Percentiles rank a stretch among this genome's conserved stretches.
These are phyloP conservation scores for Sugiyamaella qingdaonensis DNA, from an alignment of 805 yeast genomes.

Conservation along the genomic window DNA sequence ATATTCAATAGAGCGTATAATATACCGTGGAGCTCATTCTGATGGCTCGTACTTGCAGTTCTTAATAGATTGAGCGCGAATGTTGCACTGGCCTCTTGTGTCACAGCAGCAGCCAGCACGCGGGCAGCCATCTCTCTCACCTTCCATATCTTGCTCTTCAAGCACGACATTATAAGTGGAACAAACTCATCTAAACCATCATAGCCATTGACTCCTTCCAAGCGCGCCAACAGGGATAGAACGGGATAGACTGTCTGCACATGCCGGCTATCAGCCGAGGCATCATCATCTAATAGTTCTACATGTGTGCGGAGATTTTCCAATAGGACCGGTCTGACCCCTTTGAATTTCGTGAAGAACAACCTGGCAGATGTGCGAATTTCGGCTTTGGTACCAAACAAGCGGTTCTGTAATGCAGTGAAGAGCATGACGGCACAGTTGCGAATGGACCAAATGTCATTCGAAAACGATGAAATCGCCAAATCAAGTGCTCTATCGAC, in stretches of 20 bases:
- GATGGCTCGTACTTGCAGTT: slow-evolving; percentile 25
- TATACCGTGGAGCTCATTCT: slow-evolving; percentile 57
- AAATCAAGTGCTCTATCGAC: slow-evolving; percentile 56
- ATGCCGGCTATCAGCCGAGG: slow-evolving; percentile 26
- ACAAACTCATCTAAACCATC: slow-evolving; percentile 51
- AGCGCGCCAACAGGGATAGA: slow-evolving; percentile 62
- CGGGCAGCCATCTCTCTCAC: slow-evolving; percentile 83
- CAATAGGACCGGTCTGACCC: slow-evolving; percentile 48
- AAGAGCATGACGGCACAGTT: slow-evolving; percentile 93
- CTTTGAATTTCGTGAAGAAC: slow-evolving; percentile 64
- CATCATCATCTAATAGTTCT: slow-evolving; percentile 17
- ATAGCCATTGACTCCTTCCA: slow-evolving; percentile 58
- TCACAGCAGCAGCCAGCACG: slow-evolving; percentile 51
- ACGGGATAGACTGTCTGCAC: slow-evolving; percentile 71
- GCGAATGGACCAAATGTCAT: slow-evolving; percentile 76
- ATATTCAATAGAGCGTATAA: slow-evolving; percentile 3
- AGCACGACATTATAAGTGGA: slow-evolving; percentile 43
- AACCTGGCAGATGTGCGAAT: slow-evolving; percentile 45
- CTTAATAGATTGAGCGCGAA: slow-evolving; percentile 31
- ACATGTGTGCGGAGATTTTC: slow-evolving; percentile 26
- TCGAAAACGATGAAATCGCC: slow-evolving; percentile 59
- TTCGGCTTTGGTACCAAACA: slow-evolving; percentile 60
- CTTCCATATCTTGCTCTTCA: slow-evolving; percentile 66
- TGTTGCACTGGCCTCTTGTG: slow-evolving; percentile 29
- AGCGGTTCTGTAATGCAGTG: slow-evolving; percentile 71